A percentile compares a stretch with the other conserved stretches of the same genome.
phyloP scores from a whole-genome alignment of 2,329 filamentous ascomycete genomes.

The Arthroderma sp. region DNA sequence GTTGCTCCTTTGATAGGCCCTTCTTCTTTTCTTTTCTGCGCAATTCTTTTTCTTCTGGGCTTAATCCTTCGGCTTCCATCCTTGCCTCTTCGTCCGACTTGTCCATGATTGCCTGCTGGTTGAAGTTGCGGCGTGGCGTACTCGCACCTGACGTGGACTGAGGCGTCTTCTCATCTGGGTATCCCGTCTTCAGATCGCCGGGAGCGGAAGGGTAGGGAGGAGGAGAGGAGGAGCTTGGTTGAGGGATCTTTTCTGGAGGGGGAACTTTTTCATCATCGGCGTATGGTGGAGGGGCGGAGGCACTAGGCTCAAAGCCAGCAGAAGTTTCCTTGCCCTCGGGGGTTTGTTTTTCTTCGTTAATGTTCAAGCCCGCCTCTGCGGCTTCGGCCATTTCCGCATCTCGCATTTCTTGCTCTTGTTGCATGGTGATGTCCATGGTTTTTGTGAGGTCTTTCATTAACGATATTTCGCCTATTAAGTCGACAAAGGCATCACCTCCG shows the following conservation, averaged over 20 bases:
- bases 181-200: neutral
- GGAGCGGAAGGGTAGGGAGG: neutral
- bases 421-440: constrained; percentile 95
- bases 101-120: constrained; percentile 79
- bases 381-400: constrained; percentile 40
- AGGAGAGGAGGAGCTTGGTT: neutral
- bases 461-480: constrained; percentile 96
- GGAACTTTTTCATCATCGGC: constrained; percentile 11
- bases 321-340: constrained; percentile 12
- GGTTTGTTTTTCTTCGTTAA: constrained; percentile 23
- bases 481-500: constrained; percentile 85
- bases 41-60: constrained; percentile 60
- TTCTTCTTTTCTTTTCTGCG: constrained; percentile 82
- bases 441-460: constrained; percentile 97
- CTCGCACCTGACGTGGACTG: constrained; percentile 28
- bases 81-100: constrained; percentile 66
- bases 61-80: constrained; percentile 50
- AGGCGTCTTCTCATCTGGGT: constrained; percentile 5
- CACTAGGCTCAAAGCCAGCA: constrained; percentile 1
- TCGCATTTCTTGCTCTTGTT: constrained; percentile 59
- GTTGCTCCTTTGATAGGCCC: constrained; percentile 78
- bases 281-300: constrained; percentile 5
- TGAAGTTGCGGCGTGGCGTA: constrained; percentile 45
- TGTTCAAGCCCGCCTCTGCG: constrained; percentile 35
- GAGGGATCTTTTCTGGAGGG: neutral